These are phyloP conservation scores for Rhododendron mucronatum DNA, from an alignment of 148 eudicot species.

Conservation along the genomic window DNA sequence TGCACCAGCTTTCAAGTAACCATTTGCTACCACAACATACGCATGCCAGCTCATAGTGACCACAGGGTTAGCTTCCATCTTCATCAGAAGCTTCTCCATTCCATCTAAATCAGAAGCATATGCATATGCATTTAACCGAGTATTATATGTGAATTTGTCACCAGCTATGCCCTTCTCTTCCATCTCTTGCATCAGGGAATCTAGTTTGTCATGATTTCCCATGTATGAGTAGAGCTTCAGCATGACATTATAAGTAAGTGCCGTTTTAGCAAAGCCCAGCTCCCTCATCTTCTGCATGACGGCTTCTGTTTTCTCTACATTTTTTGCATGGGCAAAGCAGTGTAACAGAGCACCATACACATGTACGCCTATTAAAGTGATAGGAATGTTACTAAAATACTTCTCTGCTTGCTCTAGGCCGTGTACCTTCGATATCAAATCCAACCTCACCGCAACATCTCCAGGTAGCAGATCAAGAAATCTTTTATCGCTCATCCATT, in stretches of 20 bases:
- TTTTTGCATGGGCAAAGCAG: conserved; percentile 26
- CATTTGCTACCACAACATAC: conserved; percentile 29
- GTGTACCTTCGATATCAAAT: conserved; percentile 31
- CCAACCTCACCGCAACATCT: conserved; percentile 29
- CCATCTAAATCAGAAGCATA: conserved; percentile 17
- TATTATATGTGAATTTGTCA: conserved; percentile 22
- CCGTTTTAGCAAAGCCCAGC: conserved; percentile 8
- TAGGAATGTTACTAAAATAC: conserved; percentile 25
- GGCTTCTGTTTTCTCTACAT: conserved; percentile 34
- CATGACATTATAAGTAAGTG: conserved; percentile 29
- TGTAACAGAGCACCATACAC: conserved; percentile 40
- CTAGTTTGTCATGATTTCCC: conserved; percentile 28
- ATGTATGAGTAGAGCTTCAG: conserved; percentile 22
- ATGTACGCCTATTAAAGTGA: conserved; percentile 7
- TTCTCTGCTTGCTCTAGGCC: conserved; percentile 40
- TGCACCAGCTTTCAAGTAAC: conserved; percentile 31
- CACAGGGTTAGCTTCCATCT: conserved; percentile 25
- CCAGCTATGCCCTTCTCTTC: conserved; percentile 26
- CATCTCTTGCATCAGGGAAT: conserved; percentile 32
- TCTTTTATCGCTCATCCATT: conserved; percentile 23
- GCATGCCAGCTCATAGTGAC: conserved; percentile 17
- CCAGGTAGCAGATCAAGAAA: conserved; percentile 2
- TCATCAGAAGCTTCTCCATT: conserved; percentile 34
- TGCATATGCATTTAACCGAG: conserved; percentile 23
- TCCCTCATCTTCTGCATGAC: conserved; percentile 27